These are phyloP conservation scores for Talaromyces amestolkiae DNA, from an alignment of 2,329 filamentous ascomycete genomes.

Conservation along the genomic window DNA sequence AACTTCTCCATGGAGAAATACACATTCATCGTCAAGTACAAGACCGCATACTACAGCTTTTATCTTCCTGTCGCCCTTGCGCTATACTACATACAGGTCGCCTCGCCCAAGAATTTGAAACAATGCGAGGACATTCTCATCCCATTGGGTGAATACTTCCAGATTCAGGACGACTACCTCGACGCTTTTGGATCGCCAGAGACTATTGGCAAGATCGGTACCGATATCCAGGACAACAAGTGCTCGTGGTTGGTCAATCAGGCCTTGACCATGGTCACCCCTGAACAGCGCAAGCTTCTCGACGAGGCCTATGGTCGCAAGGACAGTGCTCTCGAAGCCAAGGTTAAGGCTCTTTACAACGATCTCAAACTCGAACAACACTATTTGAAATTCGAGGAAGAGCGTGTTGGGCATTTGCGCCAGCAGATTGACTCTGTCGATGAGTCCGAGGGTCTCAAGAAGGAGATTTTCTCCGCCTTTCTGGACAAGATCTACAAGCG, in stretches of 20 bases:
- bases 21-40: slow-evolving; percentile 98
- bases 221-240: slow-evolving; percentile 99
- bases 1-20: slow-evolving; percentile 97
- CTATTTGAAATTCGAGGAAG: slow-evolving; percentile 89
- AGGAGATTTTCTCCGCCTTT: slow-evolving; percentile 84
- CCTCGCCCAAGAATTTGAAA: slow-evolving; percentile 84
- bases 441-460: slow-evolving; percentile 85
- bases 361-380: slow-evolving; percentile 79
- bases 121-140: slow-evolving; percentile 89
- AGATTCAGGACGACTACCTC: slow-evolving; percentile 97
- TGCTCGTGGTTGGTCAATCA: slow-evolving; percentile 98
- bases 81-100: slow-evolving; percentile 78
- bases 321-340: slow-evolving; percentile 75
- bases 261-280: slow-evolving; percentile 73
- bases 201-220: slow-evolving; percentile 96
- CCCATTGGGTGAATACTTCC: slow-evolving; percentile 97
- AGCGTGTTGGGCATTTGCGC: slow-evolving; percentile 73
- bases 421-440: slow-evolving; percentile 75
- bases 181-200: slow-evolving; percentile 94
- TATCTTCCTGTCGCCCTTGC: slow-evolving; percentile 94
- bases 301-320: slow-evolving; percentile 94
- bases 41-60: slow-evolving; percentile 99
- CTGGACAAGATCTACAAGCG: slow-evolving; percentile 97
- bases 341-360: slow-evolving; percentile 83
- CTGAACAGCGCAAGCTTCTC: slow-evolving; percentile 82